Evolutionary conservation across 768 basidiomycete species (phyloP), one percentile per base, ranked within the genome.

Genomic region (Dendrothele bispora): DNA sequence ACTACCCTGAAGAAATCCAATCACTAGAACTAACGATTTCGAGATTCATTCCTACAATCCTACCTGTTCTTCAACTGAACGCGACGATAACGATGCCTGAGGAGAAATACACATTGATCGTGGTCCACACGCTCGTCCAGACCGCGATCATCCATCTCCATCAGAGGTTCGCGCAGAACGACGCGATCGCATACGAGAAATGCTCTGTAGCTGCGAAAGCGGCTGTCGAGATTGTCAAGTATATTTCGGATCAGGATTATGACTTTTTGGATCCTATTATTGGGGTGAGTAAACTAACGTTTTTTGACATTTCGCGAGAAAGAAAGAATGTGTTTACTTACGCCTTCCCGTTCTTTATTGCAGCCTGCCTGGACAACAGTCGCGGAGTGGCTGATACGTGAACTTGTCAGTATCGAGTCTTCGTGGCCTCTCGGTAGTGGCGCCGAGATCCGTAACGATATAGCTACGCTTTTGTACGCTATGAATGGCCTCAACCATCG

Each of bases 211-310:
- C 86, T 22, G 84, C 87, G 17, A 75, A 80, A 43, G 69, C 79
- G 28, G 78, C 79, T 52, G 74, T 80, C 43, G 68, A 77, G 32
- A 65, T 89, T 57, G 75, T 83, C 59, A 83, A 82, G 56, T 78
- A 80, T 51, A 71, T 88, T 46, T 63, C 73, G 21, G 84, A 88
- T 21, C 63, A 74, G 55, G 86, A 89, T 56, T 84, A 79, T 52
- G 74, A 78, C 30, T 84, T 80, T 63, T 73, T 89, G n/a, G 88
- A 91, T 66, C 88, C 88, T 21, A 79, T 89, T 53, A 73, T 89
- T 52, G 86, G 83, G 43, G 87, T 89, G 70, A 54, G 85, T 67
- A 38, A 4, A 38, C 15, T 3, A 10, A 15, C 24, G n/a, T 29
- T 39, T 26, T 34, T 32, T 46, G 32, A 46, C 27, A n/a, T 5